Base-by-base conservation (phyloP, 2,329 filamentous ascomycete species). In the Pseudopyricularia javanii region DNA sequence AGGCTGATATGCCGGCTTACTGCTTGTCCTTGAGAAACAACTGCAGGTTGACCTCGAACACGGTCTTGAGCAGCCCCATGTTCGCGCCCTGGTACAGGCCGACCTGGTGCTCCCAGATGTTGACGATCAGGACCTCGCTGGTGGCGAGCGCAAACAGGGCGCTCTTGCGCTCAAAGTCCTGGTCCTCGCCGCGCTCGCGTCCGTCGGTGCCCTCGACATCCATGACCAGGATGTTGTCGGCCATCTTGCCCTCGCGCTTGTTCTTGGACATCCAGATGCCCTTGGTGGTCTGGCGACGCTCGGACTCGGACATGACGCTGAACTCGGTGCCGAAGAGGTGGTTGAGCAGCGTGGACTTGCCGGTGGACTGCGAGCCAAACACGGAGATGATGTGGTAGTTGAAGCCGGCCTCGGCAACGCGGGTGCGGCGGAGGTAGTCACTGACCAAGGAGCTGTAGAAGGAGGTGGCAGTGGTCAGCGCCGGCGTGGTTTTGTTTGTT, bases 261-360 rank as follows among this genome's bases (percentile, higher is more conserved):
- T 97, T 97, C 74, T 95, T 95, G 58, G 91, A 95, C 85, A 98
- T 86, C 93, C 93, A 98, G 66, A 98, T 98, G 65, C 93, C 93
- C 75, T 97, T 98, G 47, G 93, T 98, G 0, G 93, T 98, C 76
- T 98, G 93, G 56, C 90, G 84, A 58, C 93, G 82, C 68, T 96
- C 90, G 57, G 83, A 78, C 76, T 98, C 93, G 61, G 89, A 88
- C 93, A 98, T 98, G 66, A 98, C 91, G 60, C 89, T 91, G 73
- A 98, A 98, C 54, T 91, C 79, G 59, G 93, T 98, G 57, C 89
- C 88, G 67, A 98, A 98, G 54, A 98, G 83, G 70, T 91, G 78
- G 74, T 98, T 98, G 58, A 98, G 82, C 47, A 98, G 79, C 6
- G 93, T 98, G 47, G 93, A 97, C 74, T 98, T 98, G 61, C 93